Percentiles rank a stretch among this genome's conserved stretches.
These are phyloP conservation scores for Chytridium lagenaria DNA, from an alignment of 371 early-diverging fungal species.

Conservation along the genomic window DNA sequence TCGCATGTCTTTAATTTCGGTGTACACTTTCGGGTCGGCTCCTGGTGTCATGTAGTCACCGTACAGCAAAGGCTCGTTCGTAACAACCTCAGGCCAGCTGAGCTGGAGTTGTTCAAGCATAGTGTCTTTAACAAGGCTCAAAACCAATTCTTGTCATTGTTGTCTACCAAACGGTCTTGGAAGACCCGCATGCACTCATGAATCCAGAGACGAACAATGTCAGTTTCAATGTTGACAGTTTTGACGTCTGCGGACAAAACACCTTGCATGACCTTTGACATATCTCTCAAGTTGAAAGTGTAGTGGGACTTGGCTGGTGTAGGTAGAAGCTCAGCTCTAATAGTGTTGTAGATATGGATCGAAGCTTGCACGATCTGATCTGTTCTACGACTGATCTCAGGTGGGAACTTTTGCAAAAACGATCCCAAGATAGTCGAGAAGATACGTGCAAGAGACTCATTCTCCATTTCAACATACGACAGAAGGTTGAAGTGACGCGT, in stretches of 20 bases:
- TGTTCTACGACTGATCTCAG: conserved; percentile 49
- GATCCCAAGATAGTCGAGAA: conserved; percentile 59
- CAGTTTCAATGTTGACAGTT: conserved; percentile 51
- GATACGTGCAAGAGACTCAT: conserved; percentile 55
- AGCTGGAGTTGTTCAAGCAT: conserved; percentile 48
- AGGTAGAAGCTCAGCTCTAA: conserved; percentile 61
- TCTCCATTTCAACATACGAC: conserved; percentile 63
- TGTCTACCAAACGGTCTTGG: conserved; percentile 63
- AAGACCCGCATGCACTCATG: conserved; percentile 66
- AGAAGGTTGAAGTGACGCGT: conserved; percentile 64
- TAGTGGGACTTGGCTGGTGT: conserved; percentile 69
- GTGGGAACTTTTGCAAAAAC: conserved; percentile 51
- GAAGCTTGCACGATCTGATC: conserved; percentile 54
- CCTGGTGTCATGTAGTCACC: conserved; percentile 65
- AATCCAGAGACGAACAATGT: conserved; percentile 62
- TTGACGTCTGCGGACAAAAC: conserved; percentile 57
- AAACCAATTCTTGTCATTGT: conserved; percentile 61
- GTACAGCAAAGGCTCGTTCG: conserved; percentile 58
- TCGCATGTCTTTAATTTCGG: conserved; percentile 60
- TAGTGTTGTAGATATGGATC: conserved; percentile 62
- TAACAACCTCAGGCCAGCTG: conserved; percentile 56
- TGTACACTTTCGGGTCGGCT: conserved; percentile 59
- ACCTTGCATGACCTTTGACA: conserved; percentile 65
- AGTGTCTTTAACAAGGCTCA: conserved; percentile 49
- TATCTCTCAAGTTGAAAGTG: conserved; percentile 67